phyloP scores from a whole-genome alignment of 371 early-diverging fungal genomes.

The Blastocladiella emersonii region DNA sequence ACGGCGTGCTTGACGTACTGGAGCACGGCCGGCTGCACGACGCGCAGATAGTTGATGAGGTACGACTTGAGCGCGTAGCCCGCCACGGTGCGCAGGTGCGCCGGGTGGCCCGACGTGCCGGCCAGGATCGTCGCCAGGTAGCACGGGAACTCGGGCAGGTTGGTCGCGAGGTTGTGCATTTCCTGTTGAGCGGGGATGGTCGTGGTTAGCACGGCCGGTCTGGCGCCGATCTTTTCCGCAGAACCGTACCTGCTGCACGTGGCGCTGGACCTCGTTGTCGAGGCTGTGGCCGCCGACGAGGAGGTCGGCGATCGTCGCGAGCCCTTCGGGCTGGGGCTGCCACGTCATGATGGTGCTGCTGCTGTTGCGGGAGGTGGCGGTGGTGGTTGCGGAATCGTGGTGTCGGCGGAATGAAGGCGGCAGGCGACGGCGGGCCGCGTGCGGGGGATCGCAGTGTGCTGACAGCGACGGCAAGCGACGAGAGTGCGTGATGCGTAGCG shows the following conservation, averaged over 20 bases:
- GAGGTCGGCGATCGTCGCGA: slow-evolving; percentile 44
- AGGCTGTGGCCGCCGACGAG: slow-evolving; percentile 39
- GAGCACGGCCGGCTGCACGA: slow-evolving; percentile 46
- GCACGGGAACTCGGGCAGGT: slow-evolving; percentile 74
- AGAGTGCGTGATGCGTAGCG: no score
- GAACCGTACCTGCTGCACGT: slow-evolving; percentile 34
- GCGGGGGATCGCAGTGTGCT: no score
- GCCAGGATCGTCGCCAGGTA: slow-evolving; percentile 70
- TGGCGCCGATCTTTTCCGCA: background rate
- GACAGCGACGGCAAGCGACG: no score
- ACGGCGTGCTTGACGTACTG: slow-evolving; percentile 58
- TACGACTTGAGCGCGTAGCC: slow-evolving; percentile 11
- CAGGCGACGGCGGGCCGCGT: no score
- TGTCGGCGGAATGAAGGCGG: no score
- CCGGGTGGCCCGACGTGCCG: slow-evolving; percentile 19
- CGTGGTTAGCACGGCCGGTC: background rate
- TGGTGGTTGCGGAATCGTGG: no score
- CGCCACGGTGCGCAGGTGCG: slow-evolving; percentile 25
- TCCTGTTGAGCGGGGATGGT: slow-evolving; percentile 31
- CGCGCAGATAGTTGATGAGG: slow-evolving; percentile 26
- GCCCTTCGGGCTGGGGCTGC: slow-evolving; percentile 38
- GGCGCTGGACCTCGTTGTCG: slow-evolving; percentile 43
- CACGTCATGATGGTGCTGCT: slow-evolving; percentile 1
- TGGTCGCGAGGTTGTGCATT: slow-evolving; percentile 59
- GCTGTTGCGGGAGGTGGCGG: no score